Base-by-base conservation (phyloP, 2,329 filamentous ascomycete genomes). In the Apiospora hydei region DNA sequence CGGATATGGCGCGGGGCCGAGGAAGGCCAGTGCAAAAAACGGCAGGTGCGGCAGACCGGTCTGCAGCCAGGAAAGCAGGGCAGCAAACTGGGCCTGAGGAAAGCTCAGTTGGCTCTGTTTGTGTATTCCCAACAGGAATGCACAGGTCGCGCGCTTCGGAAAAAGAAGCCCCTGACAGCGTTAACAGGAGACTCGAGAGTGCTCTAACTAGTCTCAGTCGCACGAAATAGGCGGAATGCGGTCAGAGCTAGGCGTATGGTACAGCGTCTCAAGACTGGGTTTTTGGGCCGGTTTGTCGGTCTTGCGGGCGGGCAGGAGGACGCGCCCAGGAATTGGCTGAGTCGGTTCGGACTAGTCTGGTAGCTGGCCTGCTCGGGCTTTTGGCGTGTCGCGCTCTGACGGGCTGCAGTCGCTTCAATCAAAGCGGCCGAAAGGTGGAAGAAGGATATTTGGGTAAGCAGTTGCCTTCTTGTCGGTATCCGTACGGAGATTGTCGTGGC, bases 1-100 rank as follows among this genome's bases (percentile, higher is more conserved):
- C 24, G 24, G 26, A 34, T 61, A 26, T 30, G 70, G 47, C 43
- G 38, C 67, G 67, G 47, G 69, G 69, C 51, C 43, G 69, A 43
- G 41, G 24, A 26, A 41, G 26, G 46, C 51, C 5, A 57, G 53
- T 49, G 26, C 24, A 47, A 21, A 70, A 70, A 64, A 38, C 57
- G 57, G 21, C 57, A 64, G 57, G 34, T 64, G 57, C 57, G 57
- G 71, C 72, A 76, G 74, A 70, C 68, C 71, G 68, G 70, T 72
- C 72, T 72, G 72, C 68, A 70, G 61, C 61, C 46, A 69, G 51
- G 34, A 57, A 57, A 14, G 51, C n/a, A 57, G 51, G 24, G 51
- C 51, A 24, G 51, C 51, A 57, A 57, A 57, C 51, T 18, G 24
- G 51, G 16, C 57, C 57, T 41, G 57, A 41, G 18, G 16, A 64